Evolutionary conservation across 345 rosid species (phyloP), one percentile per base, ranked within the genome.

Genomic region (Hirschfeldia incana): DNA sequence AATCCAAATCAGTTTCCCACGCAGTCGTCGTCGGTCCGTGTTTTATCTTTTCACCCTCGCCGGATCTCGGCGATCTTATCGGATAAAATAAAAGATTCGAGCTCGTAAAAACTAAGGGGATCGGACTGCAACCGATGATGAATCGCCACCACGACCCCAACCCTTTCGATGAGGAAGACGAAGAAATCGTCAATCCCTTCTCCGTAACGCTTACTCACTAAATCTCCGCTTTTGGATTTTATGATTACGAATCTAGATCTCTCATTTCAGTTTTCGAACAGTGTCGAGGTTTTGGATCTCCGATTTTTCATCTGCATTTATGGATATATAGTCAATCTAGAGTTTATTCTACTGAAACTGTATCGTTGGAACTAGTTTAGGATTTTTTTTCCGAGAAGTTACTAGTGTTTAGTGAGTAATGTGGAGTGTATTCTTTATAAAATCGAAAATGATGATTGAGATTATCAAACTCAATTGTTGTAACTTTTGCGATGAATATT

Each of bases 121-220:
- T 87, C 42, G 2, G 36, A 36, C 88, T 82, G 2, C 13, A 76
- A 79, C 62, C 2, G 17, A 66, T 46, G 5, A 94, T 92, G 98
- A 89, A 90, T 84, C 98, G 95, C 66, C 89, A 84, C 87, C 84
- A 81, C 77, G 98, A 94, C 72, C 97, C 98, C 37, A 94, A 92
- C 62, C 97, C 98, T 8, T 91, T 94, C 80, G 97, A 94, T 36
- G 98, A 94, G 72, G 84, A 81, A n/a, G 84, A 51, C 0, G 57
- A 81, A 73, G 83, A 94, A 72, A 89, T 86, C 80, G 93, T 92
- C 87, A 92, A 94, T 92, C 98, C 98, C 3, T 94, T 94, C 79
- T 94, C 98, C 85, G 98, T 94, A 57, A 5, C 39, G 5, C 70
- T 3, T 66, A 55, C 15, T 65, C 55, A 11, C 70, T 85, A 66